A percentile compares a stretch with the other conserved stretches of the same genome.
Evolutionary conservation across 1,284 basidiomycete species (phyloP).

Genomic region (Malassezia sympodialis): DNA sequence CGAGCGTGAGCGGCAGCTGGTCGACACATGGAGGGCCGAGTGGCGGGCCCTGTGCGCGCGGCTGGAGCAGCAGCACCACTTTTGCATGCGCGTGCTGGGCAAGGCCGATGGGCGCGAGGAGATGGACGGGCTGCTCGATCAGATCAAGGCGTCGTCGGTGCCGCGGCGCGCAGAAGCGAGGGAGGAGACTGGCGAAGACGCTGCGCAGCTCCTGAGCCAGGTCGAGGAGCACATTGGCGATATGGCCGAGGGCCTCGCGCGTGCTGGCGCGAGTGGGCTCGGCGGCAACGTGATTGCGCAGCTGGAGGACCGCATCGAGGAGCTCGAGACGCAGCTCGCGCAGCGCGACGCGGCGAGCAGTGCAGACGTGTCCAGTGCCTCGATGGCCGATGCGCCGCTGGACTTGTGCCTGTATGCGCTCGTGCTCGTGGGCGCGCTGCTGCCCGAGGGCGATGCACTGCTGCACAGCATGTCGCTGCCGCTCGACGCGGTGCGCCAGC

Average conservation of each 20-base stretch:
- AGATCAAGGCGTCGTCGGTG: constrained; percentile 38
- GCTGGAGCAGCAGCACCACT: constrained; percentile 39
- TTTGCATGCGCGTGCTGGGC: constrained; percentile 40
- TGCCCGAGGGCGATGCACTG: constrained; percentile 10
- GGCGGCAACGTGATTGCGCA: constrained; percentile 18
- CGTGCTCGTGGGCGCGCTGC: constrained; percentile 8
- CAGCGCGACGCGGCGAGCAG: not conserved
- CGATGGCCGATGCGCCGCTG: not conserved
- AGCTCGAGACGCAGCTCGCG: constrained; percentile 12
- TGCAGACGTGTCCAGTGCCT: not conserved
- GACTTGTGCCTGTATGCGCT: constrained; percentile 8
- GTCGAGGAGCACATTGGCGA: constrained; percentile 37
- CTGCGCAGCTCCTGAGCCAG: constrained; percentile 24
- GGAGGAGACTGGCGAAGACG: constrained; percentile 24
- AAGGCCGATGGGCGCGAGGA: constrained; percentile 45
- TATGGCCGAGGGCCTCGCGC: constrained; percentile 32
- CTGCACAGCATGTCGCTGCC: constrained; percentile 17
- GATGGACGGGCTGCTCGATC: constrained; percentile 44
- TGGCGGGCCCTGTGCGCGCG: constrained; percentile 14
- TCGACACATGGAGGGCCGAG: constrained; percentile 21
- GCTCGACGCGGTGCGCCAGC: constrained; percentile 2
- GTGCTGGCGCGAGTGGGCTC: constrained; percentile 10
- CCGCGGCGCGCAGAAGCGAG: constrained; percentile 29
- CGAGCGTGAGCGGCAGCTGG: constrained; percentile 30
- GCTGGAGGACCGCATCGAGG: constrained; percentile 18